phyloP scores from a whole-genome alignment of 192 early-diverging fungal species.

The Backusella macrospora region DNA sequence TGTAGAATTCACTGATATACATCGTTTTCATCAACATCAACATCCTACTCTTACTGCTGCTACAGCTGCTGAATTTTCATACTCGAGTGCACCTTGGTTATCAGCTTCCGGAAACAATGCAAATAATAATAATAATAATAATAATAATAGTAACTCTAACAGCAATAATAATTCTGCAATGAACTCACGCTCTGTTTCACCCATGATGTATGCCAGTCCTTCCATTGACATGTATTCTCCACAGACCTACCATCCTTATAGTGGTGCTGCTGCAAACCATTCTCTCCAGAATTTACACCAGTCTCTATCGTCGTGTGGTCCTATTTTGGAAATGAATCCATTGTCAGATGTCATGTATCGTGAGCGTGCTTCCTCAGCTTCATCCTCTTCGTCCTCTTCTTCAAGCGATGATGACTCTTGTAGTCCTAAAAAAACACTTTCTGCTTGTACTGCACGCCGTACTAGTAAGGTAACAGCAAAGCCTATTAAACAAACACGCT shows the following conservation, averaged over 20 bases:
- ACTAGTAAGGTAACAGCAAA: not conserved
- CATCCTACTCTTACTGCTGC: not conserved
- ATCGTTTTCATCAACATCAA: conserved; percentile 6
- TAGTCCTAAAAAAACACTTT: not conserved
- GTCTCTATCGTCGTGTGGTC: not conserved
- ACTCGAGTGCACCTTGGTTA: conserved; percentile 9
- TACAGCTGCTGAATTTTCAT: conserved; percentile 7
- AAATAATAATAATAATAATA: not conserved
- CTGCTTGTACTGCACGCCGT: not conserved
- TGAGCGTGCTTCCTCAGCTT: conserved; percentile 16
- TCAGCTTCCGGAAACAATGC: not conserved
- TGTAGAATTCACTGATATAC: conserved; percentile 16
- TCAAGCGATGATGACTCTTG: conserved; percentile 11
- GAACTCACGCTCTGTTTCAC: conserved; percentile 13
- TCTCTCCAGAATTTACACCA: conserved; percentile 10
- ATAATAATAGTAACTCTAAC: not conserved
- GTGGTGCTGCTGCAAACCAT: not conserved
- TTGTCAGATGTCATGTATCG: not conserved
- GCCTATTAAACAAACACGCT: conserved; percentile 32
- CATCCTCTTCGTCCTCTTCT: conserved; percentile 2
- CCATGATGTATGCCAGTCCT: conserved; percentile 21
- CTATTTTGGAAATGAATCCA: not conserved
- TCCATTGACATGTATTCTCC: conserved; percentile 19
- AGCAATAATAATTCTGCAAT: not conserved
- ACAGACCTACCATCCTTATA: conserved; percentile 1